Base-by-base conservation (phyloP, 345 rosid genomes). In the Populus davidiana region DNA sequence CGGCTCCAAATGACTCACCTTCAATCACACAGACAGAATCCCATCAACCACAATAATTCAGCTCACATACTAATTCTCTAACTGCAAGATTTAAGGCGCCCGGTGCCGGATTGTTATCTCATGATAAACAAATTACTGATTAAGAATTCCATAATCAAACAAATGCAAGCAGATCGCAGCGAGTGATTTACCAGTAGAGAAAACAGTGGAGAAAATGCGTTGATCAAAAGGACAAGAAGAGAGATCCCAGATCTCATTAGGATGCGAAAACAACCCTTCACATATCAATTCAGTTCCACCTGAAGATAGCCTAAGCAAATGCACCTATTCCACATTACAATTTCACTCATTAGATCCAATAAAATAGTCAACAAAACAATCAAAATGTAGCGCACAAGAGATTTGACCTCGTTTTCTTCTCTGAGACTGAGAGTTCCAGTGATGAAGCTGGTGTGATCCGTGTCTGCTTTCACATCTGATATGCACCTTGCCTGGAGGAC, bases 241-340 rank as follows among this genome's bases (percentile, higher is more conserved):
- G 77, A 93, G 97, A 86, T 95, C 92, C 98, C 97, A 93, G 75
- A 95, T 93, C 93, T 95, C 99, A 75, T 88, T 81, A 59, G 94
- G 98, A 85, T 95, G 98, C 65, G 94, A 90, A 77, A 95, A 95
- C 84, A 95, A 79, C 9, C 98, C 98, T 83, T 96, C 98, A 77
- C 99, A 92, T 8, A 93, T 79, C 63, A 96, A 87, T 80, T 93
- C 98, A 59, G 93, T 90, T 77, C 97, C 98, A 68, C 85, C 96
- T 20, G 99, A 88, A 29, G 99, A 89, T 21, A 96, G 75, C 85
- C 97, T 87, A 73, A 96, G 87, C 90, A 93, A 87, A 88, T 96
- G 99, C 85, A 93, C 98, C 98, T 95, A 77, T 7, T 18, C 38
- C 33, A 39, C 68, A 79, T 47, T 70, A 41, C 38, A 18, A n/a